These are phyloP conservation scores for Pyracantha coccinea DNA, from an alignment of 331 rosid species.

Conservation along the genomic window DNA sequence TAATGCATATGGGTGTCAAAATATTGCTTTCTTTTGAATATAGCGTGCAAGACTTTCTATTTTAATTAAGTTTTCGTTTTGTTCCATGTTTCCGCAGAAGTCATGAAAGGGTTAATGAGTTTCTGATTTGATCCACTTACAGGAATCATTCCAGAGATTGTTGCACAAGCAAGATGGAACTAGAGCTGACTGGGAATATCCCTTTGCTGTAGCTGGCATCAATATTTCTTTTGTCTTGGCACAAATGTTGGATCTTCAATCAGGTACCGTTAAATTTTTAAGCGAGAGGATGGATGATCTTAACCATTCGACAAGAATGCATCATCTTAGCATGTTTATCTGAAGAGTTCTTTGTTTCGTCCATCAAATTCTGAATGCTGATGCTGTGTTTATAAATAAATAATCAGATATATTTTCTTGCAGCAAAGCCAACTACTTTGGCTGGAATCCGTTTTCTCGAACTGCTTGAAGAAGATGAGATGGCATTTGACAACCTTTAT, in stretches of 20 bases:
- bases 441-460: slow-evolving; percentile 60
- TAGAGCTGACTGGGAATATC: slow-evolving; percentile 97
- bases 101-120: background rate
- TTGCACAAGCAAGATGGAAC: slow-evolving; percentile 74
- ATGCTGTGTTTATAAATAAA: background rate
- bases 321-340: background rate
- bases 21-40: background rate
- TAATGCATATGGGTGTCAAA: background rate
- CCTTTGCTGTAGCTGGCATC: slow-evolving; percentile 94
- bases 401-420: slow-evolving; percentile 15
- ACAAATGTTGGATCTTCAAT: slow-evolving; percentile 81
- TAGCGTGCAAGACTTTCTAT: background rate
- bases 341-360: background rate
- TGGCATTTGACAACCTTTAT: slow-evolving; percentile 77
- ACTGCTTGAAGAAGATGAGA: slow-evolving; percentile 64
- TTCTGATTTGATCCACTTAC: slow-evolving; percentile 9
- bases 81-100: background rate
- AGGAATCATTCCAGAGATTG: slow-evolving; percentile 82
- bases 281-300: background rate
- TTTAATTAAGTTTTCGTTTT: background rate
- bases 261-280: slow-evolving; percentile 38
- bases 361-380: background rate
- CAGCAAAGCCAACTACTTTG: slow-evolving; percentile 55
- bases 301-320: too few relatives aligned
- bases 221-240: slow-evolving; percentile 82